Evolutionary conservation across 768 basidiomycete species (phyloP), one percentile per base, ranked within the genome.

Genomic region (Suillus americanus): DNA sequence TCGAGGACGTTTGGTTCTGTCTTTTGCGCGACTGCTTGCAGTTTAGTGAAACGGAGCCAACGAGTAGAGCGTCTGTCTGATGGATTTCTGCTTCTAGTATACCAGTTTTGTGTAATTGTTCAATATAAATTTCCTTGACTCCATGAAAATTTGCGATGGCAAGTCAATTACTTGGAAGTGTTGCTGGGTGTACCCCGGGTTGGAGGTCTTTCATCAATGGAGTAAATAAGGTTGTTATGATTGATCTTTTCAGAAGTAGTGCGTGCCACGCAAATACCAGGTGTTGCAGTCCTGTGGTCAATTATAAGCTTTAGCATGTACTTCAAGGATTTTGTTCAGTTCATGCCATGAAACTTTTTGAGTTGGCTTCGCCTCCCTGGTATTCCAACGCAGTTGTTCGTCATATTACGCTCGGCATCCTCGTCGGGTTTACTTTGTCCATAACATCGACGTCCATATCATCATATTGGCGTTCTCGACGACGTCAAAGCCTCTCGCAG

Each of bases 391-490:
- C 70, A 33, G 69, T 73, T 10, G 64, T 75, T 12, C 75, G 74
- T 7, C 78, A 80, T 48, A 43, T 84, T 0, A 68, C 80, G 41
- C 81, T 74, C 50, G 90, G 90, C 62, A 72, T 95, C 37, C 61
- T 94, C 41, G 71, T 94, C 18, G 95, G 95, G 0, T 82, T 95
- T 65, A 88, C 90, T 0, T 77, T 96, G 48, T 92, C 93, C 0
- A 64, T 91, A 5, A 89, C 92, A 0, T 86, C 87, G 6, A 88
- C 89, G 1, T 87, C 91, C 2, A 67, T 92, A 28, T 81, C 84
- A 3, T 75, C 82, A 7, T 86, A 86, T 64, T 81, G 82, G 62
- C 82, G 84, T 64, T 69, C 78, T 51, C 83, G 85, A 43, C 85
- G 80, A 71, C 79, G 82, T 56, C 78, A 79, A 60, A 80, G 82